Base-by-base conservation (phyloP, 2,329 filamentous ascomycete species). In the Trichoderma harzianum region DNA sequence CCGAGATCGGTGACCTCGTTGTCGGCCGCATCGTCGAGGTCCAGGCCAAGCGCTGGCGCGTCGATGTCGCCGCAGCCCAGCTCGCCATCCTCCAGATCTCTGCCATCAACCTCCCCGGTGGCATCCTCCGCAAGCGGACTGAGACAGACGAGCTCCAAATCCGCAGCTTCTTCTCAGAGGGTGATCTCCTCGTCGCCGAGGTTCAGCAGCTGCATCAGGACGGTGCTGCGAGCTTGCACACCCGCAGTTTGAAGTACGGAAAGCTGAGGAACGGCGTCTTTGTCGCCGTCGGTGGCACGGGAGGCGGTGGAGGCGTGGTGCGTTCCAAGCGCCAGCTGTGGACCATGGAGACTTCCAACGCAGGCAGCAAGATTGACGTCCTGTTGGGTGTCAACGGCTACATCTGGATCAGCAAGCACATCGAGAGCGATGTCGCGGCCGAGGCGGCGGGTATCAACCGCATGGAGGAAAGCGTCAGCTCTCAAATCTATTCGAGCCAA, bases 121-220 rank as follows among this genome's bases (percentile, higher is more conserved):
- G 96, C 39, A 97, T 97, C 75, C 86, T 98, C 77, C 90, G 96
- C 72, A 93, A 95, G 79, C 88, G 96, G 75, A 99, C 96, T 32
- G 95, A 95, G 78, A 97, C 96, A 18, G 96, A 99, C 81, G 96
- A 98, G 84, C 87, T 99, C 77, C 96, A 98, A 83, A 98, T 99
- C 82, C 90, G 96, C 65, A 93, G 91, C n/a, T 99, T 98, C 83
- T 98, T 99, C 84, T 91, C 92, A 69, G 96, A 99, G 82, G 96
- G 96, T 14, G 96, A 99, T 80, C 84, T 99, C 67, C 85, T 99
- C 18, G 93, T 98, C 21, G 96, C 96, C 1, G 96, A 99, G 83
- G 96, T 99, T 69, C 96, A 99, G 86, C 89, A 90, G 76, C 86
- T 99, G 69, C 93, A 94, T 80, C 88, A 90, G 72, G 95, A 98